phyloP scores from a whole-genome alignment of 345 rosid genomes.

The Citrus sinensis region DVS_A1.0 CM039162.1:10131001-10131500 shows the following conservation, averaged over 20 bases:
- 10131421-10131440: neutral
- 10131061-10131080: neutral
- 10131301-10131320: conserved; percentile 9
- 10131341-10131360: too few species aligned
- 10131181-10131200: neutral
- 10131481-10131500: neutral
- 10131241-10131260: conserved; percentile 27
- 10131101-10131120: conserved; percentile 1
- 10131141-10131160: conserved; percentile 13
- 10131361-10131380: too few species aligned
- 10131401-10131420: neutral
- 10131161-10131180: neutral
- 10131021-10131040: neutral
- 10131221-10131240: conserved; percentile 24
- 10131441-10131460: neutral
- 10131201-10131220: conserved; percentile 23
- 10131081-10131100: conserved; percentile 10
- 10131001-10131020: neutral
- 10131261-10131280: conserved; percentile 15
- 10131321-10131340: too few species aligned
- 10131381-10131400: neutral
- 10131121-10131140: neutral
- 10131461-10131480: neutral
- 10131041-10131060: conserved; percentile 7
- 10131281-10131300: conserved; percentile 7